A percentile compares a stretch with the other conserved stretches of the same genome.
Evolutionary conservation across 2,329 filamentous ascomycete species (phyloP).

Genomic region (Podosphaera fusca): DNA sequence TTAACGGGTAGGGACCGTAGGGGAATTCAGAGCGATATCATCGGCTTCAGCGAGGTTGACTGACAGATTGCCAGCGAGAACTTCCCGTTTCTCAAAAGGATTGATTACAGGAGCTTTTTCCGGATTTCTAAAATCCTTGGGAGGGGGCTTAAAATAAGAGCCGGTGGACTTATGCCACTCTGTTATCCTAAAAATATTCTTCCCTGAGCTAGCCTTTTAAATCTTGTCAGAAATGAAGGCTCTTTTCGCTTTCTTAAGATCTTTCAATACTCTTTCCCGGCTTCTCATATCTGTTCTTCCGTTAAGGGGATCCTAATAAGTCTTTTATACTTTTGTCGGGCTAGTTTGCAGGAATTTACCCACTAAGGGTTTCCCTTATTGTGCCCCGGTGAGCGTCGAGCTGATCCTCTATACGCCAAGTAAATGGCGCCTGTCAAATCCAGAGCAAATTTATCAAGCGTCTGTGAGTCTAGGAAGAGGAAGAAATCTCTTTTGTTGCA

Average conservation of each 20-base stretch:
- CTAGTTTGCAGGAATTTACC: not conserved
- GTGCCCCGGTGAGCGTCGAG: not conserved
- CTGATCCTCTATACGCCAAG: not conserved
- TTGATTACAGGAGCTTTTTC: not conserved
- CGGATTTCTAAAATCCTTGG: not conserved
- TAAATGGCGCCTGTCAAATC: not conserved
- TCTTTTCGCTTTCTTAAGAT: not conserved
- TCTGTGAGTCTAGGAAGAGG: not conserved
- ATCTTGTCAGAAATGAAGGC: not conserved
- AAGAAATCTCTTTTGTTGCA: not conserved
- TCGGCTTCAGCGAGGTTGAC: too few species aligned
- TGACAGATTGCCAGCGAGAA: not conserved
- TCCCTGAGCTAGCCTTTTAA: not conserved
- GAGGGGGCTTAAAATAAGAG: not conserved
- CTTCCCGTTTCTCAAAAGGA: not conserved
- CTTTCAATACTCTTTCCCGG: not conserved
- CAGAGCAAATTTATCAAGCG: not conserved
- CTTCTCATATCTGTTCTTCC: not conserved
- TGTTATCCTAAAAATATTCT: not conserved
- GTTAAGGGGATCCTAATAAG: not conserved
- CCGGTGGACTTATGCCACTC: not conserved
- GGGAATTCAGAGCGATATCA: not conserved
- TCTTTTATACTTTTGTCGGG: not conserved
- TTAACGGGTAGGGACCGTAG: not conserved
- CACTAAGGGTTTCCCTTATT: not conserved